Evolutionary conservation across 2,329 filamentous ascomycete genomes (phyloP), one percentile per base, ranked within the genome.

Genomic region (Phaeosphaeriaceae sp.): DNA sequence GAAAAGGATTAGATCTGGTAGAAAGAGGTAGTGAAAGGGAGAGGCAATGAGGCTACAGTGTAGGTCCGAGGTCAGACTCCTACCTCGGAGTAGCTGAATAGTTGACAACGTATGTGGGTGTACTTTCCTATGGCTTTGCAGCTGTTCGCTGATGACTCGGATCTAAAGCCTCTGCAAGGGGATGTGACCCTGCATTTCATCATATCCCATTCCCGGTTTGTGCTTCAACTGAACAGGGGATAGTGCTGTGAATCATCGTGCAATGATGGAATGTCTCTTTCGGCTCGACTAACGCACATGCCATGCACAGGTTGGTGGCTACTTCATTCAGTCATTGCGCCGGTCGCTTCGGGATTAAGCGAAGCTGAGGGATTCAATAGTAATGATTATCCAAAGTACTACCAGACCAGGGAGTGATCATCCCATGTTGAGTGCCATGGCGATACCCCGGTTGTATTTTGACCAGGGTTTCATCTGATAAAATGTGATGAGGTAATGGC

Each of bases 131-230:
- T 57, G 42, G 42, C 45, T 48, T 48, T 39, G 55, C 38, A 33
- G 33, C 15, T 16, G 35, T 42, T 65, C 67, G 67, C 67, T 60
- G 65, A 70, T 70, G 62, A 30, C 58, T 71, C 67, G 67, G 68
- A 70, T 70, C 67, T 70, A 67, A 67, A 37, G 32, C 6, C 20
- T 52, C 42, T 17, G 26, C 16, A 35, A 48, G 33, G 36, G n/a
- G 33, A 42, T 20, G 37, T 30, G 33, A 18, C 37, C 20, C 48
- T 49, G 29, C 20, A 34, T 48, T 48, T 49, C 44, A 47, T 49
- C 45, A 45, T 44, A 9, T 29, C 48, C n/a, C 28, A 32, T 30
- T 37, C 8, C 28, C n/a, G 23, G 26, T 12, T 16, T 21, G 17
- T 30, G 15, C 16, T 36, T 46, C 4, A 26, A 39, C 36, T 26